Evolutionary conservation across 1,284 basidiomycete species (phyloP).

Genomic region (Meripilus lineatus): DNA sequence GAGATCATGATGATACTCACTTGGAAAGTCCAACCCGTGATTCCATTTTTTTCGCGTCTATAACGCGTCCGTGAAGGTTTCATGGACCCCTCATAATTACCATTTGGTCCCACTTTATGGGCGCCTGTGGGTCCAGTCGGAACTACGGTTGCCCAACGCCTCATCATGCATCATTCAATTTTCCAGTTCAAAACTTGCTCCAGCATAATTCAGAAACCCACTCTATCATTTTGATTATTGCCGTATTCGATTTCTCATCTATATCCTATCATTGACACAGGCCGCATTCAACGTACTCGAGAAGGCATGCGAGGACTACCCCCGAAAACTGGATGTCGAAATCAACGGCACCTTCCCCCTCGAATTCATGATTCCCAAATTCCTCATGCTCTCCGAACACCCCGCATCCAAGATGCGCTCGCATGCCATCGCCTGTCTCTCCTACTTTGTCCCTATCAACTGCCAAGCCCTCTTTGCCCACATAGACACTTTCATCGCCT

Average conservation of each 20-base stretch:
- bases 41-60: too few relatives aligned
- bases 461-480: slow-evolving; percentile 84
- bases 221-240: slow-evolving; percentile 10
- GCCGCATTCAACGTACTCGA: slow-evolving; percentile 93
- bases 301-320: slow-evolving; percentile 97
- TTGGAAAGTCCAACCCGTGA: too few relatives aligned
- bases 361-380: slow-evolving; percentile 94
- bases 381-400: slow-evolving; percentile 83
- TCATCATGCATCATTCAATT: too few relatives aligned
- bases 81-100: too few relatives aligned
- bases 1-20: too few relatives aligned
- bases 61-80: too few relatives aligned
- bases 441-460: slow-evolving; percentile 86
- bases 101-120: too few relatives aligned
- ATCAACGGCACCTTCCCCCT: slow-evolving; percentile 84
- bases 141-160: too few relatives aligned
- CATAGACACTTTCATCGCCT: slow-evolving; percentile 90
- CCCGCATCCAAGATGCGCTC: slow-evolving; percentile 85
- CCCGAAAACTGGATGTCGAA: slow-evolving; percentile 90
- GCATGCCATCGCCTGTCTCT: slow-evolving; percentile 91
- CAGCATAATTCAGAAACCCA: not conserved
- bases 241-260: not conserved
- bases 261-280: too few relatives aligned
- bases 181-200: too few relatives aligned
- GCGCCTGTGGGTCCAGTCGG: too few relatives aligned